A percentile compares a stretch with the other conserved stretches of the same genome.
Conservation (phyloP, 1,139 yeast species). For the Arxiozyma heterogenica region DNA sequence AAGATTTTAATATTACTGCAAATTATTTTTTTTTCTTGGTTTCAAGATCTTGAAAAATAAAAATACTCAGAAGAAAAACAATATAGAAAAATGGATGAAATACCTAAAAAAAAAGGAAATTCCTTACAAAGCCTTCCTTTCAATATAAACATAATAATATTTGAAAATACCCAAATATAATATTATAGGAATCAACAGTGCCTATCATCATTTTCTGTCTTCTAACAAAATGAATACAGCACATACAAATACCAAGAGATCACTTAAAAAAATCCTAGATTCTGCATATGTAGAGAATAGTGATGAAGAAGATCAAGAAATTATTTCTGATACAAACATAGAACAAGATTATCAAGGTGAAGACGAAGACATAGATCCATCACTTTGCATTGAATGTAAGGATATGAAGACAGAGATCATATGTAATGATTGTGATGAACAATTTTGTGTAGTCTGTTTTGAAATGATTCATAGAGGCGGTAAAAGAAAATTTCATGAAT, state of each 20-base stretch:
- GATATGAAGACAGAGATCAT: constrained; percentile 56
- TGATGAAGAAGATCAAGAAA: constrained; percentile 17
- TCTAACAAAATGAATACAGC: neutral
- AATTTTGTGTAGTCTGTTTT: constrained; percentile 58
- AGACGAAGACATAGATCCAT: constrained; percentile 28
- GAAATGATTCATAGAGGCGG: constrained; percentile 61
- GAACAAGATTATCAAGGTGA: constrained; percentile 10
- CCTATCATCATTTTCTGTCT: too few species aligned
- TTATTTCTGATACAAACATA: constrained; percentile 14
- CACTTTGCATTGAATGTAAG: constrained; percentile 55
- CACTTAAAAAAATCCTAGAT: constrained; percentile 28
- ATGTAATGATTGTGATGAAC: constrained; percentile 53
- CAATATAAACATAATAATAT: too few species aligned
- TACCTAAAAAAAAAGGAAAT: too few species aligned
- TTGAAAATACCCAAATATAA: too few species aligned
- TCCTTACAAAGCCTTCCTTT: neutral
- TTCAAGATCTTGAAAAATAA: neutral
- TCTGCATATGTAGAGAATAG: constrained; percentile 28
- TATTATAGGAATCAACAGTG: too few species aligned
- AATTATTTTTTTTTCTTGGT: neutral
- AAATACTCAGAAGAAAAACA: neutral
- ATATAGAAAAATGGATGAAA: neutral
- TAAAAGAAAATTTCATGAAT: constrained; percentile 38
- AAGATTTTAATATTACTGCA: too few species aligned
- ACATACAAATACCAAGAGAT: constrained; percentile 17